Percentiles rank a stretch among this genome's conserved stretches.
phyloP scores from a whole-genome alignment of 202 grass and related monocot genomes.

The Bolboschoenoplectus hybrid region DNA sequence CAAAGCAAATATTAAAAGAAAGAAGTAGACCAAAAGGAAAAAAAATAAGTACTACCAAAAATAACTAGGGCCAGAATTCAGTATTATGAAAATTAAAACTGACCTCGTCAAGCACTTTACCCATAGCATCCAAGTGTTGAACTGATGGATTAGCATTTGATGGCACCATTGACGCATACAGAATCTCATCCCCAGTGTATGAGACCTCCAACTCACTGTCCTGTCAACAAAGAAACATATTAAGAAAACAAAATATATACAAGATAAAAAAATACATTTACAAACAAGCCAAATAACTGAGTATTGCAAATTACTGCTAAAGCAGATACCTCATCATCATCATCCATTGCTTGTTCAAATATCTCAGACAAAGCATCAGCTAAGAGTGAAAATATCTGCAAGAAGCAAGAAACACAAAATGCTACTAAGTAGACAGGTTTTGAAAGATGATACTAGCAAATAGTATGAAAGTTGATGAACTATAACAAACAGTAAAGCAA shows the following conservation, averaged over 20 bases:
- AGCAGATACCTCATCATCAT: constrained; percentile 48
- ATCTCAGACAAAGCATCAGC: constrained; percentile 82
- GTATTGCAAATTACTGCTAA: neutral
- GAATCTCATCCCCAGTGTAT: constrained; percentile 53
- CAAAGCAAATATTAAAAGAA: neutral
- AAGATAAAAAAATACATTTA: neutral
- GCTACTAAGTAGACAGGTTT: constrained; percentile 9
- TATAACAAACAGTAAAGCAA: constrained; percentile 33
- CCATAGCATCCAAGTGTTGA: constrained; percentile 84
- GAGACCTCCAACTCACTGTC: constrained; percentile 86
- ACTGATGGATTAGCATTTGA: constrained; percentile 63
- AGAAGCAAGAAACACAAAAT: constrained; percentile 44
- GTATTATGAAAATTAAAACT: constrained; percentile 25
- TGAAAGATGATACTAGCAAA: neutral
- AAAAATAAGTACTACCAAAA: neutral
- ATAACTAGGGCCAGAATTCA: neutral
- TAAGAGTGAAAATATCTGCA: constrained; percentile 91
- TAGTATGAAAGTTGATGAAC: neutral
- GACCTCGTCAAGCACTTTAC: constrained; percentile 85
- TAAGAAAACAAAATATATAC: neutral
- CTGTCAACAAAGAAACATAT: constrained; percentile 42
- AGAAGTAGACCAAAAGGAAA: neutral
- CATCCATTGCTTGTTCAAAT: constrained; percentile 63
- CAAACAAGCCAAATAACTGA: neutral
- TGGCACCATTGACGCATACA: constrained; percentile 65